Evolutionary conservation across 2,329 filamentous ascomycete genomes (phyloP).

Genomic region (Penicillium palitans): DNA sequence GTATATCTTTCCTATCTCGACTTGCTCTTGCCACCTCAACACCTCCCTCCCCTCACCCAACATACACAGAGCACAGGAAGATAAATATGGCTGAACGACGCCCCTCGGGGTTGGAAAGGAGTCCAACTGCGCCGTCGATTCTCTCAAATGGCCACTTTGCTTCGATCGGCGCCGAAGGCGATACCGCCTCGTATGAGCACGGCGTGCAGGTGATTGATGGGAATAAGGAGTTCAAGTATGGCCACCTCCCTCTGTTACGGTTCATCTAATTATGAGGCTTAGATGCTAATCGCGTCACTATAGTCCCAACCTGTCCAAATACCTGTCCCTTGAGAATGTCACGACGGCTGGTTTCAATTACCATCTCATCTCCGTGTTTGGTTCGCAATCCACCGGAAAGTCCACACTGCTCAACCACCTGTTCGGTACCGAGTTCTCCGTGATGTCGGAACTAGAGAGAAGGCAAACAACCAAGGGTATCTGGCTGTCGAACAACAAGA

Average conservation of each 20-base stretch:
- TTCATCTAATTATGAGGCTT: not conserved
- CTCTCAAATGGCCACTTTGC: constrained; percentile 52
- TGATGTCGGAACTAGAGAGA: constrained; percentile 94
- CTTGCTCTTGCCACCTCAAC: constrained; percentile 16
- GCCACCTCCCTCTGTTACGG: constrained; percentile 11
- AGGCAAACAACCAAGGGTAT: constrained; percentile 98
- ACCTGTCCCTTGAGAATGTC: constrained; percentile 76
- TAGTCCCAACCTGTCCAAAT: constrained; percentile 75
- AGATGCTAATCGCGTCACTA: constrained; percentile 15
- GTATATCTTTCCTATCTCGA: constrained; percentile 13
- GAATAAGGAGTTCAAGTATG: constrained; percentile 95
- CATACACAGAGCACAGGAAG: constrained; percentile 6
- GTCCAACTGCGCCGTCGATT: constrained; percentile 35
- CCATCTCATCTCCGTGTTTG: constrained; percentile 98
- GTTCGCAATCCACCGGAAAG: constrained; percentile 97
- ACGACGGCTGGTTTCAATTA: constrained; percentile 96
- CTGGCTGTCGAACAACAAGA: constrained; percentile 98
- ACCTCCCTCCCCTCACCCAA: not conserved
- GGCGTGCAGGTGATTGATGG: constrained; percentile 97
- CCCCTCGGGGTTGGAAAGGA: constrained; percentile 30
- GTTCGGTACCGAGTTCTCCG: constrained; percentile 92
- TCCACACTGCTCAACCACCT: constrained; percentile 94
- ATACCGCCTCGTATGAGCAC: constrained; percentile 67
- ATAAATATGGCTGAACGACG: constrained; percentile 27
- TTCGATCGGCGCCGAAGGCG: constrained; percentile 40